These are phyloP conservation scores for Phytophthora tubulina DNA, from an alignment of 352 stramenopile species.

Conservation along the genomic window DNA sequence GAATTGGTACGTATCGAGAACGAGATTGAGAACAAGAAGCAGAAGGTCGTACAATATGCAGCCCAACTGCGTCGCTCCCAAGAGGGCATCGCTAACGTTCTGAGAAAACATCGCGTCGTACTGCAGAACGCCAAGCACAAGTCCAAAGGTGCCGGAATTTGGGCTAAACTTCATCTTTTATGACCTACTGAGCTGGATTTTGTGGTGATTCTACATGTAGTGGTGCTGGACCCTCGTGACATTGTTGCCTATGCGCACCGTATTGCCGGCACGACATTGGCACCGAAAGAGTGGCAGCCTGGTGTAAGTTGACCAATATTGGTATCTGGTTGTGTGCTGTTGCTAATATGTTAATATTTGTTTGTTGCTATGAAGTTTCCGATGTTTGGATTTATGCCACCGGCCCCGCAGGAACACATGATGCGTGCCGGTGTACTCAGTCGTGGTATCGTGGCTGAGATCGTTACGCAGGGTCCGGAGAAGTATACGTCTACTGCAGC, in stretches of 20 bases:
- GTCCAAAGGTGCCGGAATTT: conserved; percentile 48
- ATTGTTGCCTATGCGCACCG: conserved; percentile 85
- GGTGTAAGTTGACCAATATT: conserved; percentile 58
- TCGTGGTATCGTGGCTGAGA: conserved; percentile 82
- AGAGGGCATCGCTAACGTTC: conserved; percentile 70
- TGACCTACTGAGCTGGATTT: too few relatives aligned
- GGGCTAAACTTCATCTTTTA: neutral
- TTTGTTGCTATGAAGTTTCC: conserved; percentile 57
- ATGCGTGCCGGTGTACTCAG: conserved; percentile 87
- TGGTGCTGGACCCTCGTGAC: conserved; percentile 70
- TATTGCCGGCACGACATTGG: conserved; percentile 82
- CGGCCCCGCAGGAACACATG: conserved; percentile 86
- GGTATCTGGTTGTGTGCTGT: neutral
- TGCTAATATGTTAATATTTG: neutral
- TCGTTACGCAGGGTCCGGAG: conserved; percentile 75
- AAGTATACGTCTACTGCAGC: conserved; percentile 69
- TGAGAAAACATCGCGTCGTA: conserved; percentile 73
- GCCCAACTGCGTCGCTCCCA: conserved; percentile 72
- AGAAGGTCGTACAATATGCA: conserved; percentile 75
- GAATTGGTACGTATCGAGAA: conserved; percentile 65
- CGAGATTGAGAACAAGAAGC: conserved; percentile 76
- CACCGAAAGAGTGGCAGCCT: conserved; percentile 78
- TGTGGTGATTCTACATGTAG: conserved; percentile 31
- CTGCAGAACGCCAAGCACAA: conserved; percentile 69
- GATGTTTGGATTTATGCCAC: conserved; percentile 90